Conservation (phyloP, 2,329 filamentous ascomycete species). For the Nemania serpens region DNA sequence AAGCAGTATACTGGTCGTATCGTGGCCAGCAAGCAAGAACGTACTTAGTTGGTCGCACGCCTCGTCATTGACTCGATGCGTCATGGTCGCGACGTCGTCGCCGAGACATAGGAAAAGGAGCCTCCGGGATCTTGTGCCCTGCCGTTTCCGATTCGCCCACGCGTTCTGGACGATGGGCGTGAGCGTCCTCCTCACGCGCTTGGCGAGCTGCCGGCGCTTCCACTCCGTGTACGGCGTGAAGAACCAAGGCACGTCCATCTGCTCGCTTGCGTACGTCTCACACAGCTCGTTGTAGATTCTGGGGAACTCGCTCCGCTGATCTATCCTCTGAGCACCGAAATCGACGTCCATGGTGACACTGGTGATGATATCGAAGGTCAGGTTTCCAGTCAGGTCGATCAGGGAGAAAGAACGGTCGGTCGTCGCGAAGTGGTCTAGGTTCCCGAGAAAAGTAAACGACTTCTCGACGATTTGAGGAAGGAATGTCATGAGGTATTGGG, state of each 20-base stretch:
- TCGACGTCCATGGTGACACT: conserved; percentile 17
- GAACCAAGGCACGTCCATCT: not conserved
- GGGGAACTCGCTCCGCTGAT: not conserved
- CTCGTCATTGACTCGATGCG: conserved; percentile 35
- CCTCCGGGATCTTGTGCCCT: not conserved
- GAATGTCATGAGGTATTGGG: conserved; percentile 22
- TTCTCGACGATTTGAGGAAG: conserved; percentile 44
- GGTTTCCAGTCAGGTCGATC: not conserved
- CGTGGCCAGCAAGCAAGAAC: conserved; percentile 49
- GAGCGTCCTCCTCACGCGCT: not conserved
- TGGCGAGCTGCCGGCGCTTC: not conserved
- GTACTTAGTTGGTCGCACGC: conserved; percentile 46
- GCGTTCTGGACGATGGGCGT: conserved; percentile 2
- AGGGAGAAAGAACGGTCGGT: not conserved
- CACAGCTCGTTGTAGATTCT: conserved; percentile 17
- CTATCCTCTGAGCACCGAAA: conserved; percentile 13
- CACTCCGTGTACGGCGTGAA: not conserved
- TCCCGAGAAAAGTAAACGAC: not conserved
- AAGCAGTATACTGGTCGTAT: conserved; percentile 46
- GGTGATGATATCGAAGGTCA: conserved; percentile 7
- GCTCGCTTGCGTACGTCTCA: not conserved
- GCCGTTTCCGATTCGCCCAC: conserved; percentile 10
- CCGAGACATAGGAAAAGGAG: not conserved
- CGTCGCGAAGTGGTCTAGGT: not conserved
- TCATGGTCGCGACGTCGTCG: not conserved